phyloP scores from a whole-genome alignment of 352 stramenopile species.

The Phytophthora sojae region DNA sequence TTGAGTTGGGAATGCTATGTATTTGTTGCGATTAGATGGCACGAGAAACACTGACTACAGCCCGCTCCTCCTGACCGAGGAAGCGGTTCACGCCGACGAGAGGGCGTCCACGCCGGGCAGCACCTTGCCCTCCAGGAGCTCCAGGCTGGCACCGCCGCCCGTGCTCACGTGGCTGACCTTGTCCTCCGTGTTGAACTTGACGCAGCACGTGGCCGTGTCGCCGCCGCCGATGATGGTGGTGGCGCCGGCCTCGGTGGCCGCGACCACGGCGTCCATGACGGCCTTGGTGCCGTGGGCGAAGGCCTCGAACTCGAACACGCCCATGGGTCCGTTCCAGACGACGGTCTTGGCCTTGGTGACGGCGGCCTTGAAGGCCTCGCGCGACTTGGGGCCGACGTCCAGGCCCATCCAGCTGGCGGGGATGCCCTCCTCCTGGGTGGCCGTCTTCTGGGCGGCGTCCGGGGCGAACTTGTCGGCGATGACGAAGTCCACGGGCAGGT shows the following conservation, averaged over 20 bases:
- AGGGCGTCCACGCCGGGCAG: slow-evolving; percentile 98
- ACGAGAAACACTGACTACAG: slow-evolving; percentile 36
- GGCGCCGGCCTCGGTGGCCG: slow-evolving; percentile 93
- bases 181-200: slow-evolving; percentile 90
- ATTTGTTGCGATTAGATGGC: slow-evolving; percentile 36
- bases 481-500: slow-evolving; percentile 98
- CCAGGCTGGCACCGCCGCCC: slow-evolving; percentile 95
- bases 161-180: slow-evolving; percentile 93
- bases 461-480: slow-evolving; percentile 97
- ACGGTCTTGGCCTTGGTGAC: slow-evolving; percentile 94
- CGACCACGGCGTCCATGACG: slow-evolving; percentile 97
- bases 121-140: slow-evolving; percentile 98
- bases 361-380: slow-evolving; percentile 81
- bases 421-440: slow-evolving; percentile 94
- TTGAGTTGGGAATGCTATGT: slow-evolving; percentile 25
- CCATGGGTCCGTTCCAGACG: slow-evolving; percentile 99
- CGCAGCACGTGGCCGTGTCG: slow-evolving; percentile 94
- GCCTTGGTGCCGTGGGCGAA: slow-evolving; percentile 96
- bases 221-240: slow-evolving; percentile 99
- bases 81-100: slow-evolving; percentile 61
- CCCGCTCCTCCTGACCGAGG: slow-evolving; percentile 31
- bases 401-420: slow-evolving; percentile 97
- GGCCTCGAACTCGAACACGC: slow-evolving; percentile 99
- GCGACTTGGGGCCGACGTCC: slow-evolving; percentile 97
- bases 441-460: slow-evolving; percentile 93